Percentiles rank a stretch among this genome's conserved stretches.
These are phyloP conservation scores for Podaxis sp. DNA, from an alignment of 768 basidiomycete species.

Conservation along the genomic window DNA sequence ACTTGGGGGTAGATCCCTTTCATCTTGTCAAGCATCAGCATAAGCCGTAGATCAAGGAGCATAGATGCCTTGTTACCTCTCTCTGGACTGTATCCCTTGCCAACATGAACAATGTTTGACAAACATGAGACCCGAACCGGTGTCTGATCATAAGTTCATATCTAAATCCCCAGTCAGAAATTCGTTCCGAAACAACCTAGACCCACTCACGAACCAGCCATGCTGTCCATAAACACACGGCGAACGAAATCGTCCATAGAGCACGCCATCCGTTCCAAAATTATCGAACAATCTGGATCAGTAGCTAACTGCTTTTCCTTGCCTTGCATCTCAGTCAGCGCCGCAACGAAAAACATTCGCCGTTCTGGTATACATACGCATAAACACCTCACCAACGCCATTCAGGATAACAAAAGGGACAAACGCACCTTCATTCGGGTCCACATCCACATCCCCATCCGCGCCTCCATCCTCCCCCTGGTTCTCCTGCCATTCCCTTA, in stretches of 20 bases:
- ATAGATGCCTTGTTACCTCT: slow-evolving; percentile 47
- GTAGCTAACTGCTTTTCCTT: slow-evolving; percentile 91
- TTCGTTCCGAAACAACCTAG: not conserved
- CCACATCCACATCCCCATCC: slow-evolving; percentile 39
- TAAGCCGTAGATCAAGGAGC: not conserved
- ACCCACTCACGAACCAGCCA: slow-evolving; percentile 81
- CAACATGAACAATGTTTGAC: slow-evolving; percentile 82
- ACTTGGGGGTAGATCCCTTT: slow-evolving; percentile 53
- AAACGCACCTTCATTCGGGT: slow-evolving; percentile 70
- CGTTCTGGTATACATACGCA: slow-evolving; percentile 52
- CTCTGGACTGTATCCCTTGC: slow-evolving; percentile 62
- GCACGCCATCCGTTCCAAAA: slow-evolving; percentile 86
- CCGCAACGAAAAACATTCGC: slow-evolving; percentile 76
- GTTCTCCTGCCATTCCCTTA: slow-evolving; percentile 81
- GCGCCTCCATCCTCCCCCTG: slow-evolving; percentile 39
- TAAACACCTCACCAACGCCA: not conserved
- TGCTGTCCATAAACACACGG: slow-evolving; percentile 83
- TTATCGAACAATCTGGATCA: slow-evolving; percentile 89
- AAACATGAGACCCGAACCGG: slow-evolving; percentile 94
- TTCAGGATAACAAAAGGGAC: slow-evolving; percentile 4
- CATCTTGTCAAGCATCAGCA: slow-evolving; percentile 33
- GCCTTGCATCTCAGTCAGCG: slow-evolving; percentile 78
- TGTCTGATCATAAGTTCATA: slow-evolving; percentile 69
- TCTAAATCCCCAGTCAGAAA: slow-evolving; percentile 32
- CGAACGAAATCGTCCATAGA: slow-evolving; percentile 98